A percentile compares a stretch with the other conserved stretches of the same genome.
Conservation (phyloP, 1,284 basidiomycete genomes). For the Vanrija sp. region DNA sequence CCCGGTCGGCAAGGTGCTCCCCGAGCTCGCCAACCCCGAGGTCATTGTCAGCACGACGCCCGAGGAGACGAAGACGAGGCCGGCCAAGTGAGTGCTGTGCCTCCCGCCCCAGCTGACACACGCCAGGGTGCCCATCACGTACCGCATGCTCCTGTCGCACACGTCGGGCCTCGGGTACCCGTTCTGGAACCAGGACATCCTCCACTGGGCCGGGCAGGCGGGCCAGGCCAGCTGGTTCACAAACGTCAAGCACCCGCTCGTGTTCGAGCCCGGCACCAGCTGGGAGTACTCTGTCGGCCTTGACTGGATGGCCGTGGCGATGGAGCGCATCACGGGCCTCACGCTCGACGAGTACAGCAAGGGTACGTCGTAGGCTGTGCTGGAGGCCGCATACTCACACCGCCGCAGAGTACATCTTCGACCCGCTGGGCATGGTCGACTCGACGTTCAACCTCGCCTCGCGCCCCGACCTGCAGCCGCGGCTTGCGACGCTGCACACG, state of each 20-base stretch:
- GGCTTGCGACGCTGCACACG: conserved; percentile 15
- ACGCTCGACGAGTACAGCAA: neutral
- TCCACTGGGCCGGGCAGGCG: conserved; percentile 17
- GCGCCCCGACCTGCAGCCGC: conserved; percentile 12
- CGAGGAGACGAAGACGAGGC: neutral
- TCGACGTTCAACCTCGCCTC: conserved; percentile 10
- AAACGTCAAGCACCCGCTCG: conserved; percentile 1
- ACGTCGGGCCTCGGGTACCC: conserved; percentile 10
- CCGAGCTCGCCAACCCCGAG: conserved; percentile 18
- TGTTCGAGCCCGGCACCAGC: neutral
- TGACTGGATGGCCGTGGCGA: conserved; percentile 2
- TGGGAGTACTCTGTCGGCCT: neutral
- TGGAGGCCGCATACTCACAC: neutral
- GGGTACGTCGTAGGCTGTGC: neutral
- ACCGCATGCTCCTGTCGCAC: conserved; percentile 11
- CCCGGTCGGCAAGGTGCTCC: conserved; percentile 15
- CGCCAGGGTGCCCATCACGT: conserved; percentile 1
- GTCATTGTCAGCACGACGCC: conserved; percentile 1
- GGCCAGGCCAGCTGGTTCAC: neutral
- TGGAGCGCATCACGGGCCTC: neutral
- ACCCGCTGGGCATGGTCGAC: conserved; percentile 20
- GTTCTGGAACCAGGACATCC: conserved; percentile 17
- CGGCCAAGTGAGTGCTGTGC: neutral
- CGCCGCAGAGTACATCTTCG: conserved; percentile 15
- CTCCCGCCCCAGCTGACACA: neutral